Conservation (phyloP, 2,329 filamentous ascomycete genomes). For the Beauveria sp. region DNA sequence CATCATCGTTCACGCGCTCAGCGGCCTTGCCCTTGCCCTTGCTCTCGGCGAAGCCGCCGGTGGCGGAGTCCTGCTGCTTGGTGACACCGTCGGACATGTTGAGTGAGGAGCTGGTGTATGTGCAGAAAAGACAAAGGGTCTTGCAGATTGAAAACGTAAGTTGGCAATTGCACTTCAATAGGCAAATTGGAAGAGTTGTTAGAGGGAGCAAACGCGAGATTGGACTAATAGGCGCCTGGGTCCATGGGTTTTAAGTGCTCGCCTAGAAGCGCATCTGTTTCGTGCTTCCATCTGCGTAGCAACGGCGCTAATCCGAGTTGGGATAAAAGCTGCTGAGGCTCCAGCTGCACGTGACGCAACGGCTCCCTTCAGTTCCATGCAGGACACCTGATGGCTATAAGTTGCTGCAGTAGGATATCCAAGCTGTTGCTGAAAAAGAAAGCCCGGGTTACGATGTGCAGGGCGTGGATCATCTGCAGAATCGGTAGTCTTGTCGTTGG, state of each 20-base stretch:
- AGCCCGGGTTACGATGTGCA: no score
- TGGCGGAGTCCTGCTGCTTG: constrained; percentile 39
- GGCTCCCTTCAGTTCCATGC: background rate
- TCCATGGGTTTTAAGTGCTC: constrained; percentile 2
- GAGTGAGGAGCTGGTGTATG: constrained; percentile 5
- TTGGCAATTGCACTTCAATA: background rate
- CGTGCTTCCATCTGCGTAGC: constrained; percentile 17
- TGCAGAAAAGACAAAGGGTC: background rate
- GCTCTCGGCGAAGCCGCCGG: constrained; percentile 38
- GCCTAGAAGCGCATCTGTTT: constrained; percentile 9
- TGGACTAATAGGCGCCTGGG: background rate
- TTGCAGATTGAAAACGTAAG: background rate
- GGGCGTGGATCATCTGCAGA: background rate
- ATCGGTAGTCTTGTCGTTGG: background rate
- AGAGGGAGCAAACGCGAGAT: constrained; percentile 4
- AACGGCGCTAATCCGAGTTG: constrained; percentile 22
- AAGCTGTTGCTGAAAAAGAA: background rate
- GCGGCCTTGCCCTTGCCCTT: constrained; percentile 87
- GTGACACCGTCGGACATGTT: constrained; percentile 44
- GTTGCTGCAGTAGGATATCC: background rate
- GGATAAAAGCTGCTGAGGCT: constrained; percentile 1
- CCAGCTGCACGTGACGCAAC: constrained; percentile 8
- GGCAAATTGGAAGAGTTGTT: background rate
- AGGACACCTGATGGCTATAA: background rate
- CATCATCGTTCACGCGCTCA: constrained; percentile 44